These are phyloP conservation scores for Graphilbum fragrans DNA, from an alignment of 2,329 filamentous ascomycete species.

Conservation along the genomic window DNA sequence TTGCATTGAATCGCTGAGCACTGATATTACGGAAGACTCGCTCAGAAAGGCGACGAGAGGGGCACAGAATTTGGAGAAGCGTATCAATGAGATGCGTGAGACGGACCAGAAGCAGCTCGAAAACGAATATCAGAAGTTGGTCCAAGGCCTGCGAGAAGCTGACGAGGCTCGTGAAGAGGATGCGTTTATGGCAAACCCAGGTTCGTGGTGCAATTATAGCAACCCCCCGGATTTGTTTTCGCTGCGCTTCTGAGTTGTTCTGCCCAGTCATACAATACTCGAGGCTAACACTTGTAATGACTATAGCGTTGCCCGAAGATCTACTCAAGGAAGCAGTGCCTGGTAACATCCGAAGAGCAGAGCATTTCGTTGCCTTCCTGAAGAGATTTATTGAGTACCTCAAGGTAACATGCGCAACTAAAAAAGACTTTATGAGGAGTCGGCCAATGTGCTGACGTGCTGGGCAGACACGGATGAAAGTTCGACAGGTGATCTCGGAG, in stretches of 20 bases:
- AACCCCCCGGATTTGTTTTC: too few species aligned
- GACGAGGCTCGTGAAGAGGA: conserved; percentile 88
- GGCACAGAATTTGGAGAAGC: conserved; percentile 80
- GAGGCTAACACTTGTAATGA: background rate
- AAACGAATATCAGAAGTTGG: conserved; percentile 88
- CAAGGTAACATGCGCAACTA: too few species aligned
- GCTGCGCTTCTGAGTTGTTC: too few species aligned
- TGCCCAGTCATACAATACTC: background rate
- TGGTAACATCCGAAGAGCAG: conserved; percentile 88
- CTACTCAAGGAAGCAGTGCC: conserved; percentile 91
- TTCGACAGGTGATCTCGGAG: conserved; percentile 92
- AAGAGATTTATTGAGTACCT: conserved; percentile 97
- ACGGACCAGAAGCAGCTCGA: conserved; percentile 90
- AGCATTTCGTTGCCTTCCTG: conserved; percentile 90
- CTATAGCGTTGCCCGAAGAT: conserved; percentile 70
- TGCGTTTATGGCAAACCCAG: conserved; percentile 91
- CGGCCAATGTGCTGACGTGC: too few species aligned
- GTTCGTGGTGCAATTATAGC: conserved; percentile 15
- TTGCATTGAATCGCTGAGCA: conserved; percentile 94
- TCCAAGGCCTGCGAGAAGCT: conserved; percentile 78
- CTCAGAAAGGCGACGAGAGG: conserved; percentile 81
- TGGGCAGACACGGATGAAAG: conserved; percentile 98
- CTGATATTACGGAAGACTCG: conserved; percentile 92
- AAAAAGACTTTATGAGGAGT: too few species aligned
- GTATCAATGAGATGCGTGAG: conserved; percentile 89